Percentiles rank a stretch among this genome's conserved stretches.
Evolutionary conservation across 1,139 yeast genomes (phyloP).

Genomic region (Suhomyces terraborum): DNA sequence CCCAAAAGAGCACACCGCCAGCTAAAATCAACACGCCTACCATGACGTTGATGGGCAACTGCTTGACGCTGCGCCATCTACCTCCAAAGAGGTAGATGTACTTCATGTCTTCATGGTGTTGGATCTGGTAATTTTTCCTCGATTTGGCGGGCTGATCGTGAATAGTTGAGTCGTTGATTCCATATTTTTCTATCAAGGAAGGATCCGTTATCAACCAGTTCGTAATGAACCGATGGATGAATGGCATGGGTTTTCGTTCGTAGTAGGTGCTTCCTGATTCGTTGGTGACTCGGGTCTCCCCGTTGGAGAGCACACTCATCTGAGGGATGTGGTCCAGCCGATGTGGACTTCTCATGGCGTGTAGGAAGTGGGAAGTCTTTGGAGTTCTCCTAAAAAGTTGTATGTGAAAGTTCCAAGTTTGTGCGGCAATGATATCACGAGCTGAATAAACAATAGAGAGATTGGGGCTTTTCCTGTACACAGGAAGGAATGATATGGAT

Average conservation of each 20-base stretch:
- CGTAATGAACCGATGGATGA: slow-evolving; percentile 30
- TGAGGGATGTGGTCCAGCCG: not conserved
- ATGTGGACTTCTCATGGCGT: not conserved
- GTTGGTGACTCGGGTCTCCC: slow-evolving; percentile 9
- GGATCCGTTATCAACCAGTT: slow-evolving; percentile 52
- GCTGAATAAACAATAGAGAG: not conserved
- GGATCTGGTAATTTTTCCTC: slow-evolving; percentile 39
- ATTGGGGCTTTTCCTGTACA: no score
- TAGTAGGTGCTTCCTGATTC: slow-evolving; percentile 6
- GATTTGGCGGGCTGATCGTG: no score
- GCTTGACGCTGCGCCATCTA: slow-evolving; percentile 47
- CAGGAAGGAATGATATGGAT: no score
- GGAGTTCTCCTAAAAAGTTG: no score
- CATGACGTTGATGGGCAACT: slow-evolving; percentile 35
- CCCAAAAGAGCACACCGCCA: slow-evolving; percentile 52
- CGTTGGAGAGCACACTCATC: slow-evolving; percentile 13
- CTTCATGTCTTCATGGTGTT: slow-evolving; percentile 31
- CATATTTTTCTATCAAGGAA: slow-evolving; percentile 18
- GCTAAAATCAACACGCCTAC: slow-evolving; percentile 39
- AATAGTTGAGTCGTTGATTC: no score
- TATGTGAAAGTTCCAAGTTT: not conserved
- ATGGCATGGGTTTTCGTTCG: slow-evolving; percentile 12
- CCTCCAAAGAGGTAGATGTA: slow-evolving; percentile 66
- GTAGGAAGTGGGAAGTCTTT: not conserved
- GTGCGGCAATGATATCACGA: not conserved